Percentiles rank a stretch among this genome's conserved stretches.
phyloP scores from a whole-genome alignment of 2,329 filamentous ascomycete species.

The Tricladium varicosporioides region DNA sequence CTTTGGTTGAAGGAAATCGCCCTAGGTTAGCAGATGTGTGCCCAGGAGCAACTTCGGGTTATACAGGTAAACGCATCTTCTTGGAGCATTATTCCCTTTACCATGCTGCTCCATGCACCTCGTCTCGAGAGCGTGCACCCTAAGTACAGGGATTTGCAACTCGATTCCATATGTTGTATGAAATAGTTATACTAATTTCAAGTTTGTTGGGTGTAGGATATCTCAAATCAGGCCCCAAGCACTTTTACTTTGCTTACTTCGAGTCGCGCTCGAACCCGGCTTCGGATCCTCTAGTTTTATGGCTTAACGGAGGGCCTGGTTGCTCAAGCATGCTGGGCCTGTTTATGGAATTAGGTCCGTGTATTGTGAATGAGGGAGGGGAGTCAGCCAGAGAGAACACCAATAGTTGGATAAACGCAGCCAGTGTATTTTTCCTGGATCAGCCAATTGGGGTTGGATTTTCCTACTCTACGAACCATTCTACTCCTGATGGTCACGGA shows the following conservation, averaged over 20 bases:
- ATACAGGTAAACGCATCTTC: slow-evolving; percentile 3
- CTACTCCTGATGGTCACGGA: slow-evolving; percentile 14
- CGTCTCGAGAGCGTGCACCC: too few species aligned
- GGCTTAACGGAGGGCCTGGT: slow-evolving; percentile 41
- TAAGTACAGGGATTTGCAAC: too few species aligned
- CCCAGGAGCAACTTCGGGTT: slow-evolving; percentile 22
- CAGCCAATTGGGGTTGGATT: slow-evolving; percentile 41
- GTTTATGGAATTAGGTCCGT: slow-evolving; percentile 45
- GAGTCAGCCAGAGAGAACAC: slow-evolving; percentile 37
- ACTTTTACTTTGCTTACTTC: slow-evolving; percentile 26
- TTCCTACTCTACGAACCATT: slow-evolving; percentile 32
- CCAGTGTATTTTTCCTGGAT: slow-evolving; percentile 39
- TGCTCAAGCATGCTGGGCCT: slow-evolving; percentile 40
- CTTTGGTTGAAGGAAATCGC: slow-evolving; percentile 6
- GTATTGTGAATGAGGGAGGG: slow-evolving; percentile 41
- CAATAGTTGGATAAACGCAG: slow-evolving; percentile 39
- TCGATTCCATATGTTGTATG: too few species aligned
- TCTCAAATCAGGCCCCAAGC: slow-evolving; percentile 20
- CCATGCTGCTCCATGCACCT: too few species aligned
- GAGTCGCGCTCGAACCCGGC: slow-evolving; percentile 19
- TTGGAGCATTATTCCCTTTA: too few species aligned
- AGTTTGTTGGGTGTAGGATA: slow-evolving; percentile 9
- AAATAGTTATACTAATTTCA: too few species aligned
- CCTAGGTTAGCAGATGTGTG: slow-evolving; percentile 18
- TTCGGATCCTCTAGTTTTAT: slow-evolving; percentile 18